Evolutionary conservation across 129 eudicot species (phyloP).

Genomic region (Pittosporum tobira): DNA sequence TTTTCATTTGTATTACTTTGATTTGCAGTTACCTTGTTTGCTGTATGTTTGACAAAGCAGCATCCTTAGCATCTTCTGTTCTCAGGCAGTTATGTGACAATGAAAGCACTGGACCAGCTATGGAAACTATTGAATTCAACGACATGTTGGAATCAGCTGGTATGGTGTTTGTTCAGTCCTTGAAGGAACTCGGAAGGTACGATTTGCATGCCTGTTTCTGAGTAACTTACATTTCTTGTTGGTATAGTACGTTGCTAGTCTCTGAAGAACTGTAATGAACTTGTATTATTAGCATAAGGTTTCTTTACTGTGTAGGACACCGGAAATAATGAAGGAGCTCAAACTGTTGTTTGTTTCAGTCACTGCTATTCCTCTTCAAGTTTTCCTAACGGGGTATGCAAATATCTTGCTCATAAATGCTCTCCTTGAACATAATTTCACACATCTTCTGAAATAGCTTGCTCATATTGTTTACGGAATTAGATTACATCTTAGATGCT

Average conservation of each 20-base stretch:
- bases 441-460: background rate
- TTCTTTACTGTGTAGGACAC: conserved; percentile 53
- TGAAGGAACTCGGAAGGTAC: conserved; percentile 60
- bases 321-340: conserved; percentile 57
- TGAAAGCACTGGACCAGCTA: conserved; percentile 2
- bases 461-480: too few species aligned
- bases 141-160: conserved; percentile 86
- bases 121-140: conserved; percentile 25
- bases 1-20: background rate
- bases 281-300: too few species aligned
- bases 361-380: conserved; percentile 58
- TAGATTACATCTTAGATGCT: background rate
- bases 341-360: conserved; percentile 47
- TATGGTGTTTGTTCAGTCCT: conserved; percentile 85
- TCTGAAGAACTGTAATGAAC: background rate
- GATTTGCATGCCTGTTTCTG: background rate
- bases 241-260: background rate
- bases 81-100: conserved; percentile 32
- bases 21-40: conserved; percentile 67
- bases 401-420: background rate
- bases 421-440: background rate
- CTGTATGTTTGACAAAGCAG: conserved; percentile 72
- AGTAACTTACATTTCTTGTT: background rate
- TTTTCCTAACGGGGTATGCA: conserved; percentile 64
- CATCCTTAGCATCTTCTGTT: conserved; percentile 46